Evolutionary conservation across 192 early-diverging fungal genomes (phyloP).

Genomic region (Gonapodya sp.): DNA sequence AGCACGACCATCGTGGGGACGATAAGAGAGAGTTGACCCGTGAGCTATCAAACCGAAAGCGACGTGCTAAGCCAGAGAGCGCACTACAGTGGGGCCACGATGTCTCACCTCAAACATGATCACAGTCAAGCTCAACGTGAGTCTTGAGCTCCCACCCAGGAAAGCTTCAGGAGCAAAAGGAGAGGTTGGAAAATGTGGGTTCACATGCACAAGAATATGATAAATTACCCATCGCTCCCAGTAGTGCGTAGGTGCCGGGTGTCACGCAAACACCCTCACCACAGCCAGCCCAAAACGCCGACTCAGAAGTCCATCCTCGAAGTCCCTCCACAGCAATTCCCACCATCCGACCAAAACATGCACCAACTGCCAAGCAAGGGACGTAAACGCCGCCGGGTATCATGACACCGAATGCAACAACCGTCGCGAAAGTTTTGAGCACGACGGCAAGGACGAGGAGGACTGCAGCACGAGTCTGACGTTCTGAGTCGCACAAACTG

Average conservation of each 20-base stretch:
- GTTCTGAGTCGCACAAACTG: neutral
- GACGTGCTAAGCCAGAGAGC: no score
- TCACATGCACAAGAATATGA: no score
- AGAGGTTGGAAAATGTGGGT: no score
- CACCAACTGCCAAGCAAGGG: slow-evolving; percentile 13
- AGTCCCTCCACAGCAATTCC: slow-evolving; percentile 9
- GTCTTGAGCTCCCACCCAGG: neutral
- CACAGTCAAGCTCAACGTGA: neutral
- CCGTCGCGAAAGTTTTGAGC: neutral
- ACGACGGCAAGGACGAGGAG: neutral
- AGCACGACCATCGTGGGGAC: slow-evolving; percentile 6
- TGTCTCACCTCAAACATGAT: slow-evolving; percentile 10
- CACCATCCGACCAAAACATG: slow-evolving; percentile 8
- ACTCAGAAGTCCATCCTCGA: neutral
- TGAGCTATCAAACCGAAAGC: neutral
- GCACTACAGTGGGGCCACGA: no score
- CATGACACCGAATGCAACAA: neutral
- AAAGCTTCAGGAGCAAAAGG: neutral
- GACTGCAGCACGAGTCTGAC: neutral
- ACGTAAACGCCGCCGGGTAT: slow-evolving; percentile 10
- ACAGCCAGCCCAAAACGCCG: neutral
- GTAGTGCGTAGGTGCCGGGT: slow-evolving; percentile 12
- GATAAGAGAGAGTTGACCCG: slow-evolving; percentile 9
- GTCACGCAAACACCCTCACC: slow-evolving; percentile 6
- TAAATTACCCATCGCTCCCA: slow-evolving; percentile 12